Evolutionary conservation across 148 eudicot genomes (phyloP).

Genomic region (Arbutus unedo): DNA sequence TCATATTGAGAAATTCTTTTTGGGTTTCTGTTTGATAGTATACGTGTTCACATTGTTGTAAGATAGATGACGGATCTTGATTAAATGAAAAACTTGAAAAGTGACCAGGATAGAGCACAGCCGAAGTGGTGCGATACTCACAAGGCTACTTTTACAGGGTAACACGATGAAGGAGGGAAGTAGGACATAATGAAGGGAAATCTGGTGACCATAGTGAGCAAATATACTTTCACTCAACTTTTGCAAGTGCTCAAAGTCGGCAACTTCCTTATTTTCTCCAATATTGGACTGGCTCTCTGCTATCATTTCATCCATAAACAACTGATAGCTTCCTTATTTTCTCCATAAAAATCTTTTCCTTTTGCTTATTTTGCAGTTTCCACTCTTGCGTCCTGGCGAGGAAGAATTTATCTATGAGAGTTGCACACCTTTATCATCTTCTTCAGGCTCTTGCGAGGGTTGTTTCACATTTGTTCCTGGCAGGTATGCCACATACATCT

Average conservation of each 20-base stretch:
- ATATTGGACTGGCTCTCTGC: not conserved
- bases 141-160: not conserved
- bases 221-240: not conserved
- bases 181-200: not conserved
- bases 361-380: conserved; percentile 53
- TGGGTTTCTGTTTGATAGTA: not conserved
- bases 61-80: not conserved
- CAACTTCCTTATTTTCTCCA: not conserved
- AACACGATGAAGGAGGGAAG: not conserved
- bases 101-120: not conserved
- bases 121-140: not conserved
- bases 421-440: conserved; percentile 36
- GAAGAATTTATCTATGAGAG: conserved; percentile 88
- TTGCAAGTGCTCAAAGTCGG: not conserved
- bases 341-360: not conserved
- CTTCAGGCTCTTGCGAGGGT: conserved; percentile 77
- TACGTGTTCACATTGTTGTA: not conserved
- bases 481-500: conserved; percentile 39
- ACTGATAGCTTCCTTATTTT: not conserved
- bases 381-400: conserved; percentile 63
- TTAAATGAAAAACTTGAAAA: not conserved
- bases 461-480: conserved; percentile 85
- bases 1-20: not conserved
- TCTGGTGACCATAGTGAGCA: not conserved
- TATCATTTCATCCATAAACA: not conserved